Evolutionary conservation across 257 asterid species (phyloP), one percentile per base, ranked within the genome.

Genomic region (Lavandula angustifolia): DNA sequence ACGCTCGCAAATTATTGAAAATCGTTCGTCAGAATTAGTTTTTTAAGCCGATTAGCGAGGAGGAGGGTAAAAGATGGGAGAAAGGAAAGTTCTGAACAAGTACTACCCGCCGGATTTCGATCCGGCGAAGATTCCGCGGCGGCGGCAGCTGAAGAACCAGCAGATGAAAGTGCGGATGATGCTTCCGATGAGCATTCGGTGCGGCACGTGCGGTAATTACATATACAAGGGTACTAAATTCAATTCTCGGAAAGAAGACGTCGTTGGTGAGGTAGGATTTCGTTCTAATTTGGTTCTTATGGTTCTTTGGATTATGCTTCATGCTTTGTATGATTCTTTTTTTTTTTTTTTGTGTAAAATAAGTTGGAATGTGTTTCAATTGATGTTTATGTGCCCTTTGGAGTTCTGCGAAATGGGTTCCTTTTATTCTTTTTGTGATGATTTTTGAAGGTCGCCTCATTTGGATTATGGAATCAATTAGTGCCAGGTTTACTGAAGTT

Each of bases 81-180:
- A 89, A 68, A 59, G 96, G 47, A 92, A 92, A 51, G 96, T 92
- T 33, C 60, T 89, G 67, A 92, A 89, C 85, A 89, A 92, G 34
- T 92, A 92, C 52, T 92, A 92, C 54, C 98, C 95, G 71, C 96
- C 96, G 85, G 96, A 89, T 37, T 92, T 89, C 64, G 95, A 87
- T 81, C 96, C 96, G 78, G 80, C 86, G 35, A 92, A 92, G 85
- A 78, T 89, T 54, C 98, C 96, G 0, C 89, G 96, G 67, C 92
- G 96, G 67, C 75, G 77, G 64, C 95, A 92, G 60, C 95, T 80
- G 0, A 81, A 79, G 50, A 92, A 87, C 54, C 88, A 85, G 75
- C 97, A 89, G 76, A 87, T 92, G 72, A 82, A 75, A 50, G 94
- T 92, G 13, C 81, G 98, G 6, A 92, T 89, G 95, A 92, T 87